A percentile compares a stretch with the other conserved stretches of the same genome.
Evolutionary conservation across 352 stramenopile genomes (phyloP).

Genomic region (Phytophthora fragariae): DNA sequence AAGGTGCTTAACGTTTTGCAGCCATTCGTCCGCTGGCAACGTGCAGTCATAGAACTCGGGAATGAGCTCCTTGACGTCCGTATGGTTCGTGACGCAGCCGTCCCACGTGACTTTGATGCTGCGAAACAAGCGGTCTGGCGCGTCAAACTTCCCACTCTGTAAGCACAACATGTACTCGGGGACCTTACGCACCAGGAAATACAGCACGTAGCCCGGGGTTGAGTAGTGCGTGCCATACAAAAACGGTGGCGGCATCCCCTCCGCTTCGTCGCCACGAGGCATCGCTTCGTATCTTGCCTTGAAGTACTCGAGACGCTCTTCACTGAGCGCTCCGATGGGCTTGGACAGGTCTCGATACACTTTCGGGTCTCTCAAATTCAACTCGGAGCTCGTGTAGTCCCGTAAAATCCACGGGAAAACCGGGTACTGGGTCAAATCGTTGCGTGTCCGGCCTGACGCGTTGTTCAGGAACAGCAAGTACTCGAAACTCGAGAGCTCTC

Average conservation of each 20-base stretch:
- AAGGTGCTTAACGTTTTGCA: constrained; percentile 96
- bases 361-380: constrained; percentile 82
- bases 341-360: constrained; percentile 94
- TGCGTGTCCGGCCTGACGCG: constrained; percentile 75
- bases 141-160: constrained; percentile 98
- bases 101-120: constrained; percentile 95
- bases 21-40: constrained; percentile 87
- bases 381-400: constrained; percentile 83
- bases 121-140: constrained; percentile 97
- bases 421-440: constrained; percentile 94
- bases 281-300: constrained; percentile 91
- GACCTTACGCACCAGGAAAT: constrained; percentile 97
- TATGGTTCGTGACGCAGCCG: constrained; percentile 80
- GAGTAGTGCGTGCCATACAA: constrained; percentile 97
- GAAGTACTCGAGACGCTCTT: constrained; percentile 90
- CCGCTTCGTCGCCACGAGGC: constrained; percentile 79
- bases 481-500: constrained; percentile 95
- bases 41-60: constrained; percentile 97
- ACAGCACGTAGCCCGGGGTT: constrained; percentile 96
- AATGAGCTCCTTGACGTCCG: constrained; percentile 99
- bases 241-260: constrained; percentile 93
- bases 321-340: constrained; percentile 94
- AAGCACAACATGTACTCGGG: constrained; percentile 97
- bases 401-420: constrained; percentile 96
- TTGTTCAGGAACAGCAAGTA: constrained; percentile 92